These are phyloP conservation scores for Globisporangium sylvaticum DNA, from an alignment of 352 stramenopile genomes.

Conservation along the genomic window DNA sequence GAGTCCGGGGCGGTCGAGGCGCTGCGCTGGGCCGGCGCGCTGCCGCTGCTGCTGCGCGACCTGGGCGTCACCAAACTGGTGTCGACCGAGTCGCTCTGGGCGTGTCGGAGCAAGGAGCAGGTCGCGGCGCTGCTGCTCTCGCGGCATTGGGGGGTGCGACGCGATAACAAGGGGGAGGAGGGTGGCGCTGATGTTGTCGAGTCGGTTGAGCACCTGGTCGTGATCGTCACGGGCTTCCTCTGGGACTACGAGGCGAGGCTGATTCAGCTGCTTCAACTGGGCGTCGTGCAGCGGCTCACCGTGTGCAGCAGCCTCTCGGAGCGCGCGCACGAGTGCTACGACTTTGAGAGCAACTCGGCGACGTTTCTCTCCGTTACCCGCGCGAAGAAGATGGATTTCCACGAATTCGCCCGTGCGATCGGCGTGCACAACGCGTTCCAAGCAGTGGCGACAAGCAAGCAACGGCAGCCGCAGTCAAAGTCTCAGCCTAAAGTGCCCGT, in stretches of 20 bases:
- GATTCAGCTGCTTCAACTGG: conserved; percentile 29
- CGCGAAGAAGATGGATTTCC: conserved; percentile 44
- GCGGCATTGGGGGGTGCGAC: neutral
- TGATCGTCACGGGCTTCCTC: conserved; percentile 54
- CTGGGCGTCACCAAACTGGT: conserved; percentile 52
- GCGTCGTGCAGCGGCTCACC: conserved; percentile 38
- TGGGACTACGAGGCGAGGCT: conserved; percentile 56
- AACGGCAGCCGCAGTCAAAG: neutral
- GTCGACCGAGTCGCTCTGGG: conserved; percentile 29
- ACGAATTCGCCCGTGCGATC: conserved; percentile 35
- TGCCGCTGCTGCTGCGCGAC: conserved; percentile 65
- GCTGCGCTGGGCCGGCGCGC: conserved; percentile 58
- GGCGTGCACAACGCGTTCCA: conserved; percentile 14
- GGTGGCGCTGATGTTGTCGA: conserved; percentile 4
- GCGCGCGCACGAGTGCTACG: conserved; percentile 62
- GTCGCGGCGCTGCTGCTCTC: conserved; percentile 22
- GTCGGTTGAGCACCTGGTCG: conserved; percentile 36
- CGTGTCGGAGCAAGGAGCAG: conserved; percentile 17
- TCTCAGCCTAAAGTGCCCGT: neutral
- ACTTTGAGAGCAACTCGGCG: conserved; percentile 27
- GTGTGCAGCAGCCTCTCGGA: conserved; percentile 68
- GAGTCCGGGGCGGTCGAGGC: conserved; percentile 57
- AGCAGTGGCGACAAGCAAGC: conserved; percentile 11
- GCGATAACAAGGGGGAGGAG: neutral
- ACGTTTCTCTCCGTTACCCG: conserved; percentile 13